Conservation (phyloP, 495 filamentous ascomycete genomes). For the Daldinia childiae region DNA sequence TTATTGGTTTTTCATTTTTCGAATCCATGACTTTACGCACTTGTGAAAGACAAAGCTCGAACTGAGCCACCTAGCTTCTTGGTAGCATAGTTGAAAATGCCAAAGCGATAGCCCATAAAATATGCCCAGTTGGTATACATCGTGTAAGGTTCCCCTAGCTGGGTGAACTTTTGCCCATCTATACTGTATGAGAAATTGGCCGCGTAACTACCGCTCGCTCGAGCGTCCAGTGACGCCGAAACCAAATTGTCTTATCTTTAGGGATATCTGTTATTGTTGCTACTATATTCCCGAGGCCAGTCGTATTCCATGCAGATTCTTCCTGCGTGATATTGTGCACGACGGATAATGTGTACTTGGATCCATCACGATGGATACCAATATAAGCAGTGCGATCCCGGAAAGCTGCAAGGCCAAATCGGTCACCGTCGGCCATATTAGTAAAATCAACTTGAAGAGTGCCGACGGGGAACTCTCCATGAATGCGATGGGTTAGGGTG, state of each 20-base stretch:
- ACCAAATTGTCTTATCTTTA: slow-evolving; percentile 49
- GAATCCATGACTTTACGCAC: not conserved
- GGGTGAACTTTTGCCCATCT: slow-evolving; percentile 57
- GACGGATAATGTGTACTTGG: slow-evolving; percentile 37
- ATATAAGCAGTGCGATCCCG: slow-evolving; percentile 64
- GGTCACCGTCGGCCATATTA: slow-evolving; percentile 61
- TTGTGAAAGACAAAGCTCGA: not conserved
- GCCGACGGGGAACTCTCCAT: slow-evolving; percentile 57
- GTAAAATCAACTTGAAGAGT: slow-evolving; percentile 59
- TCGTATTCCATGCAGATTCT: slow-evolving; percentile 54
- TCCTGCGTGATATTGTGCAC: slow-evolving; percentile 34
- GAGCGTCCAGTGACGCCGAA: slow-evolving; percentile 46
- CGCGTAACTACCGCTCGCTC: slow-evolving; percentile 20
- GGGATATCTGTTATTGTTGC: slow-evolving; percentile 43
- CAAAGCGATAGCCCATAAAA: slow-evolving; percentile 67
- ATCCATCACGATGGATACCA: slow-evolving; percentile 51
- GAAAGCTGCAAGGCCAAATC: slow-evolving; percentile 60
- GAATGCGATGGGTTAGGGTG: slow-evolving; percentile 64
- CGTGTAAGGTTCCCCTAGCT: slow-evolving; percentile 52
- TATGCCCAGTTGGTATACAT: slow-evolving; percentile 60
- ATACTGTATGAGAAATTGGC: slow-evolving; percentile 62
- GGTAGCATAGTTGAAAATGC: slow-evolving; percentile 67
- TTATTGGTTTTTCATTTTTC: not conserved
- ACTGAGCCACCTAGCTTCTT: slow-evolving; percentile 56
- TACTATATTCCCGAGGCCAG: slow-evolving; percentile 50